Evolutionary conservation across 2,329 filamentous ascomycete genomes (phyloP), one percentile per base, ranked within the genome.

Genomic region (Fusarium tanahbumbuense): DNA sequence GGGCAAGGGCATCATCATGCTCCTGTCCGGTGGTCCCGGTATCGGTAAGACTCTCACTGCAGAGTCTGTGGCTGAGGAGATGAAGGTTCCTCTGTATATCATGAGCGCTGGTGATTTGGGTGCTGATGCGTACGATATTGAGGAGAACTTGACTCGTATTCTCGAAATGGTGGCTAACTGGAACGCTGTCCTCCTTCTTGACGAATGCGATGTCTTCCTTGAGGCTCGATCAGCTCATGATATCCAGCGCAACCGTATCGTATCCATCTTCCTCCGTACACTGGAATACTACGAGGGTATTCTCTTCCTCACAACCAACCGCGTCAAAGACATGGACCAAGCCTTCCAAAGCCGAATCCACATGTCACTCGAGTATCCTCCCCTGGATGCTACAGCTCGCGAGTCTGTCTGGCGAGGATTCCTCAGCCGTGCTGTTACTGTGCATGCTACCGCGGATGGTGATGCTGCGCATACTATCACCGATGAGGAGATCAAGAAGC

Each of bases 51-150:
- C 84, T 2, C 76, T 83, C 42, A 85, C 84, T 3, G 83, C 83
- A 10, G 83, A 84, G 75, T 79, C 81, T 2, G 83, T 87, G 4
- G 84, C 85, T 2, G 85, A 87, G 76, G 78, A 81, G 68, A 82
- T 83, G 65, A 78, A 79, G 46, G 81, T 82, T 41, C 86, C 85
- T 3, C 78, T 88, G 8, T 86, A 86, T 72, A 81, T 80, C 25
- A 80, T 88, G 50, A 82, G 81, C 64, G 91, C 91, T 0, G 92
- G 92, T 30, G 92, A 94, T 75, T 84, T 94, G 0, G 92, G 92
- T 28, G 88, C 88, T 3, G 86, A 90, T 56, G 86, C 89, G 0
- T 84, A 86, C 62, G 85, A 86, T 18, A 85, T 94, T 0, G 92
- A 93, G 77, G 81, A 81, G 13, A 89, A 89, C 71, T 84, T 93